These are phyloP conservation scores for Nicotiana otophora DNA, from an alignment of 257 asterid genomes.

Conservation along the genomic window DNA sequence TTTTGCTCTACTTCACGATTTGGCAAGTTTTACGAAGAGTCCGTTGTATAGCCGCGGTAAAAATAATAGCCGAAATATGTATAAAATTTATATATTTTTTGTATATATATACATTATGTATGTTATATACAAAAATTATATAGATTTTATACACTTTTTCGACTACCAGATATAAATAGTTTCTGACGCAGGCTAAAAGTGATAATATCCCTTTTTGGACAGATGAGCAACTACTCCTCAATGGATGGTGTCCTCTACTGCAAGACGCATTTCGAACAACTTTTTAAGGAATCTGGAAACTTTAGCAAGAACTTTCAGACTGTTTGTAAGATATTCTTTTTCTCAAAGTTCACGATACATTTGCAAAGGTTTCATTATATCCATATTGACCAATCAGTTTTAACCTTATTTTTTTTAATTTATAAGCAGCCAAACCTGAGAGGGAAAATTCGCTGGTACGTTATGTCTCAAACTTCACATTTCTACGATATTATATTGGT, in stretches of 20 bases:
- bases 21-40: too few relatives aligned
- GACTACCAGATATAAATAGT: too few relatives aligned
- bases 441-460: conserved; percentile 34
- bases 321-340: conserved; percentile 16
- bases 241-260: conserved; percentile 56
- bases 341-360: background rate
- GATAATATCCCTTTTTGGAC: background rate
- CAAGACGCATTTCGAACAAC: conserved; percentile 54
- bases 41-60: too few relatives aligned
- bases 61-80: too few relatives aligned
- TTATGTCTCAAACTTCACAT: background rate
- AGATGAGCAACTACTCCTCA: conserved; percentile 57
- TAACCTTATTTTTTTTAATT: background rate
- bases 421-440: conserved; percentile 23
- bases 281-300: conserved; percentile 51
- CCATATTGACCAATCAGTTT: background rate
- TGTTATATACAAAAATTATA: too few relatives aligned
- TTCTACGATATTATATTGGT: too few relatives aligned
- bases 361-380: background rate
- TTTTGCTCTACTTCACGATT: background rate
- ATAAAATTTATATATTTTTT: too few relatives aligned
- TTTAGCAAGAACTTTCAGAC: conserved; percentile 47
- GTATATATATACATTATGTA: too few relatives aligned
- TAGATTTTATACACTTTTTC: too few relatives aligned
- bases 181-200: too few relatives aligned